phyloP scores from a whole-genome alignment of 306 rosid genomes.

The Oemleria cerasiformis region DNA sequence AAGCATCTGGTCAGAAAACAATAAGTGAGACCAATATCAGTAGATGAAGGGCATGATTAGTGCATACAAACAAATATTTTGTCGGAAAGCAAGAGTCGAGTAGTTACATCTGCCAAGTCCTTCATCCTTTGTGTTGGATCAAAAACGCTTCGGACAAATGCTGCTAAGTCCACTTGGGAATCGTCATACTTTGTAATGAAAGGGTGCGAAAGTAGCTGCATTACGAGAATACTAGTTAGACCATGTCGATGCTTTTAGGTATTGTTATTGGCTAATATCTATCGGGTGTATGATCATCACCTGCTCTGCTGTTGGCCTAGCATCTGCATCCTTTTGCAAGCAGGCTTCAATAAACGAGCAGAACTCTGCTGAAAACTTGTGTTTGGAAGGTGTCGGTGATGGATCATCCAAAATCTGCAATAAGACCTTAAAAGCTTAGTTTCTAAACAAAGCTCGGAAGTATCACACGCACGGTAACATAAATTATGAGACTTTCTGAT shows the following conservation, averaged over 20 bases:
- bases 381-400: slow-evolving; percentile 82
- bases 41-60: not conserved
- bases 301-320: slow-evolving; percentile 92
- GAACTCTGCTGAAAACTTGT: slow-evolving; percentile 82
- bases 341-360: slow-evolving; percentile 89
- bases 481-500: slow-evolving; percentile 9
- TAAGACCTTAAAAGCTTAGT: slow-evolving; percentile 23
- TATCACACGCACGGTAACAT: not conserved
- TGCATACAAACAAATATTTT: not conserved
- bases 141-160: slow-evolving; percentile 79
- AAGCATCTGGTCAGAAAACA: slow-evolving; percentile 63
- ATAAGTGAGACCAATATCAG: slow-evolving; percentile 4
- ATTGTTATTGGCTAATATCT: no score
- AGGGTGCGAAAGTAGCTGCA: slow-evolving; percentile 88
- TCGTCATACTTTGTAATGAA: slow-evolving; percentile 65
- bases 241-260: slow-evolving; percentile 9
- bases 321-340: slow-evolving; percentile 83
- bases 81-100: slow-evolving; percentile 13
- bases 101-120: slow-evolving; percentile 96
- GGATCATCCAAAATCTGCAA: slow-evolving; percentile 93
- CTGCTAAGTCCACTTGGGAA: slow-evolving; percentile 60
- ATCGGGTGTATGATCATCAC: slow-evolving; percentile 38
- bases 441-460: not conserved
- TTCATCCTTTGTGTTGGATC: slow-evolving; percentile 89
- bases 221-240: slow-evolving; percentile 26